phyloP scores from a whole-genome alignment of 1,284 basidiomycete genomes.

The Austroboletus rostrupii region DNA sequence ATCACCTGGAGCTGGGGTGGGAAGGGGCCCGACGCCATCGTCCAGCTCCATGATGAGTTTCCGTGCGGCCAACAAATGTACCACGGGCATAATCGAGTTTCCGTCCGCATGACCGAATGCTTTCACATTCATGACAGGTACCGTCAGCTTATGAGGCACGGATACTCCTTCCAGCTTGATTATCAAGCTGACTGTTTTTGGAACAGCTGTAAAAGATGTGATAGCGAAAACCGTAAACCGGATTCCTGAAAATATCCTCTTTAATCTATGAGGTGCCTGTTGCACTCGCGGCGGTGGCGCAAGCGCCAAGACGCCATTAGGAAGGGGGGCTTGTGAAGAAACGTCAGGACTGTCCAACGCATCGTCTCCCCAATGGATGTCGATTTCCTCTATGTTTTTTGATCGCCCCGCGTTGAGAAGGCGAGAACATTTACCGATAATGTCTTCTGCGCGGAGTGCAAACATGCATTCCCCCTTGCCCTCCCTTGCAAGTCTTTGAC shows the following conservation, averaged over 20 bases:
- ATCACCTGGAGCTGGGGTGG: conserved; percentile 17
- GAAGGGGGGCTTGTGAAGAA: not conserved
- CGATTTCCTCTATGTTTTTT: conserved; percentile 40
- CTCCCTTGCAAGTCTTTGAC: conserved; percentile 45
- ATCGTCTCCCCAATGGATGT: conserved; percentile 43
- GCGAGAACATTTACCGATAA: conserved; percentile 44
- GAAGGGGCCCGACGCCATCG: conserved; percentile 30
- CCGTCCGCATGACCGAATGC: conserved; percentile 27
- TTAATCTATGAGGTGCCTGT: conserved; percentile 41
- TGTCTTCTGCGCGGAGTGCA: conserved; percentile 42
- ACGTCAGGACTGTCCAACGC: not conserved
- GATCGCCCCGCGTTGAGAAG: conserved; percentile 48
- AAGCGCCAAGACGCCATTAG: conserved; percentile 18
- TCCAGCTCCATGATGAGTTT: conserved; percentile 46
- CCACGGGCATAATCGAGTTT: conserved; percentile 32
- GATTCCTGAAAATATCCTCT: conserved; percentile 41
- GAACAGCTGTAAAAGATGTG: conserved; percentile 34
- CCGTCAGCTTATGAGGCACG: conserved; percentile 30
- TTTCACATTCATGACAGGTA: conserved; percentile 39
- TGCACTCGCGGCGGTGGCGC: conserved; percentile 36
- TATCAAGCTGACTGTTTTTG: conserved; percentile 36
- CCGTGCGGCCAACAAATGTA: conserved; percentile 55
- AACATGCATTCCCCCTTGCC: conserved; percentile 49
- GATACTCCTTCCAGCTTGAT: conserved; percentile 35
- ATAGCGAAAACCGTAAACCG: conserved; percentile 46